Base-by-base conservation (phyloP, 2,329 filamentous ascomycete genomes). In the Cordyceps cicadae region DNA sequence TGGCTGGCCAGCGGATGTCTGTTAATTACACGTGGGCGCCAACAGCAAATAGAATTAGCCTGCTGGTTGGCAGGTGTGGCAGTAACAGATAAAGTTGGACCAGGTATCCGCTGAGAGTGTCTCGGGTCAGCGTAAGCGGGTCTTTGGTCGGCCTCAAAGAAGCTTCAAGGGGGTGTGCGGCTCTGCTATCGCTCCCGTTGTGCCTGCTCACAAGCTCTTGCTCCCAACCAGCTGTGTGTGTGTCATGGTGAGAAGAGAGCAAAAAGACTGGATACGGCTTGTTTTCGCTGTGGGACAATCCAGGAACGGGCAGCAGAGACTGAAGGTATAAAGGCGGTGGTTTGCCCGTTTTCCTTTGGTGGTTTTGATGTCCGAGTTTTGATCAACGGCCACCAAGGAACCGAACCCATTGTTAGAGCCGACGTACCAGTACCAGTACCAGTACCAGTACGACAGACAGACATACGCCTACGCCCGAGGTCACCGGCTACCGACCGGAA, bases 221-320 rank as follows among this genome's bases (percentile, higher is more conserved):
- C 29, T 26, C 26, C 41, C 39, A 26, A 48, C 39, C 24, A 24
- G 24, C 24, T 11, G n/a, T 39, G 50, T 60, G 50, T 59, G 50
- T 54, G 32, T 60, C 32, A 15, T 49, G 17, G 51, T 50, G 58
- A 60, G 58, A 29, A 48, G 48, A 46, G 49, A 54, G 58, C 19
- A 12, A 60, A 37, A 50, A 60, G 58, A 54, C 52, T 60, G 58
- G 58, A 60, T 60, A 60, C 58, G 50, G 48, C 53, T 49, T n/a
- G 58, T 41, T 60, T 54, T 54, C 32, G 41, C 50, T 15, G 58
- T 60, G 58, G 58, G 58, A 60, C 58, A 60, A 54, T 49, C 41
- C 58, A 60, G 34, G 43, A 49, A 49, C 58, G 43, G 50, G 37
- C 58, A 54, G 51, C 19, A 37, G 45, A 41, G 41, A 45, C 58